Percentiles rank a stretch among this genome's conserved stretches.
phyloP scores from a whole-genome alignment of 768 basidiomycete genomes.

The Lanmaoa pseudosensibilis region DNA sequence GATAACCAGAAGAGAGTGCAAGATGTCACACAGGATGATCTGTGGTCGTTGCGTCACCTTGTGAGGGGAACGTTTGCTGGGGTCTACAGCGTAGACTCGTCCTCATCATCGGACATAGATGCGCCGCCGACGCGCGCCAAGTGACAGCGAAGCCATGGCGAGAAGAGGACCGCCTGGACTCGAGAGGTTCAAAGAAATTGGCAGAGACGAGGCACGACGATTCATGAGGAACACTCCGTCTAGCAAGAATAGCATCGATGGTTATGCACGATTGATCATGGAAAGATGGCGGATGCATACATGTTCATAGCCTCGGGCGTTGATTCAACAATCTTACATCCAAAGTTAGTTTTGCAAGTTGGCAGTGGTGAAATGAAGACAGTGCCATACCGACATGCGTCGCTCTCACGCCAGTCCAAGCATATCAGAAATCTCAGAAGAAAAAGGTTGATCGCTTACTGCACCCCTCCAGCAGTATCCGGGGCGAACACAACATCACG shows the following conservation, averaged over 20 bases:
- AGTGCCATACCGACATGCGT: not conserved
- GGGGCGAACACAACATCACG: not conserved
- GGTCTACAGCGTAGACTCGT: not conserved
- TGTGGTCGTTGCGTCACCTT: not conserved
- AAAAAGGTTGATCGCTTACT: not conserved
- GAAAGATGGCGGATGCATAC: not conserved
- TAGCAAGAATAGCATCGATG: too few species aligned
- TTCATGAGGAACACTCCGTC: not conserved
- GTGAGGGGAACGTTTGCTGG: not conserved
- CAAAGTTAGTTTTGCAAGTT: not conserved
- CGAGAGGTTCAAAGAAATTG: not conserved
- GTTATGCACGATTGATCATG: not conserved
- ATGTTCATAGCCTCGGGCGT: not conserved
- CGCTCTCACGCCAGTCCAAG: not conserved
- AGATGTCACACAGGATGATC: not conserved
- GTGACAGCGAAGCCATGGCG: not conserved
- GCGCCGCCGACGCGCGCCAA: not conserved
- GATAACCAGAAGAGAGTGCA: not conserved
- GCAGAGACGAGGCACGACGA: not conserved
- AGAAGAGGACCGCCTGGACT: not conserved
- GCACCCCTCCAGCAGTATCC: not conserved
- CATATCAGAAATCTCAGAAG: not conserved
- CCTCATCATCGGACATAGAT: not conserved
- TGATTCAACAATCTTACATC: not conserved
- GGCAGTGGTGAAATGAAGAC: not conserved